Evolutionary conservation across 495 filamentous ascomycete genomes (phyloP).

Genomic region (Alectoria sarmentosa): DNA sequence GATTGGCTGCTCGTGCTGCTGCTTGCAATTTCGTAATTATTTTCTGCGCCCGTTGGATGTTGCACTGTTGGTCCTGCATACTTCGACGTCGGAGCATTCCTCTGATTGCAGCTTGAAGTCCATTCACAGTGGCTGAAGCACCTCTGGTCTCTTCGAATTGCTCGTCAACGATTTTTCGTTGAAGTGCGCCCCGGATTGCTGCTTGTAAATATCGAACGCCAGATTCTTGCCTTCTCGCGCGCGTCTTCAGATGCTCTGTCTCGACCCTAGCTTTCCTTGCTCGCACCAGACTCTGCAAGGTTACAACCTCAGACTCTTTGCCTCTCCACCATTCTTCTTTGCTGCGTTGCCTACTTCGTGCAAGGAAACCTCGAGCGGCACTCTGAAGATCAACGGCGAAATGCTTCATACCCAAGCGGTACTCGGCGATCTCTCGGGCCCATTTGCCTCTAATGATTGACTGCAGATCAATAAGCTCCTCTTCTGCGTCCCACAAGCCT

Average conservation of each 20-base stretch:
- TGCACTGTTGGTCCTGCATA: conserved; percentile 28
- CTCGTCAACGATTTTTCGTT: conserved; percentile 40
- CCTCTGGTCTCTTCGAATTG: conserved; percentile 42
- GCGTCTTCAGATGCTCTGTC: conserved; percentile 55
- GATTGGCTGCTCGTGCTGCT: conserved; percentile 24
- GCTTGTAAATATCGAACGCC: conserved; percentile 55
- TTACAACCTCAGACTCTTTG: conserved; percentile 63
- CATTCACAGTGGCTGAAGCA: conserved; percentile 42
- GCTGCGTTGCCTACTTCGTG: conserved; percentile 53
- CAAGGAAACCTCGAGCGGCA: conserved; percentile 68
- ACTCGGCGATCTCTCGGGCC: conserved; percentile 68
- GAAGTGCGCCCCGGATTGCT: conserved; percentile 54
- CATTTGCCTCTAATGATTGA: conserved; percentile 73
- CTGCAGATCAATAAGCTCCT: conserved; percentile 71
- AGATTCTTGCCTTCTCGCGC: conserved; percentile 50
- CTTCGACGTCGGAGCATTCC: conserved; percentile 38
- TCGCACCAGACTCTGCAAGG: conserved; percentile 77
- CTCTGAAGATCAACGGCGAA: conserved; percentile 77
- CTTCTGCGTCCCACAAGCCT: conserved; percentile 82
- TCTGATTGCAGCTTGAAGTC: conserved; percentile 67
- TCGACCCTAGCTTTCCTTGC: conserved; percentile 66
- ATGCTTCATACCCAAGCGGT: conserved; percentile 67
- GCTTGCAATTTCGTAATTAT: conserved; percentile 40
- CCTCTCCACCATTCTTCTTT: conserved; percentile 62
- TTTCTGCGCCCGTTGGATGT: conserved; percentile 27